Evolutionary conservation across 306 rosid genomes (phyloP).

Genomic region (Gillenia trifoliata): DNA sequence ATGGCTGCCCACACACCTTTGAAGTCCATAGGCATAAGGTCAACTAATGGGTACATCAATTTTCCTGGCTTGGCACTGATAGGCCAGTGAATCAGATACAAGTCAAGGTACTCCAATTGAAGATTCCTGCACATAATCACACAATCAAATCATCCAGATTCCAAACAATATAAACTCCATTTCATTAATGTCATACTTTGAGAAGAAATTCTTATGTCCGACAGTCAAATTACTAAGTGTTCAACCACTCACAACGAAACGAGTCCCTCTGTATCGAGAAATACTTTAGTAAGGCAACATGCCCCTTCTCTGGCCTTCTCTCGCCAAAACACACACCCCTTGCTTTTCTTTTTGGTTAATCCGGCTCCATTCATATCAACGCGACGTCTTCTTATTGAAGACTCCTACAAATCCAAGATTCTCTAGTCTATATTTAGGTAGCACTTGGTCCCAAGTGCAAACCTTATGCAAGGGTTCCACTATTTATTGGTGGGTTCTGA

Average conservation of each 20-base stretch:
- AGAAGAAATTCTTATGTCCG: neutral
- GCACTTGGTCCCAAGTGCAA: neutral
- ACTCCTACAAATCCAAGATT: neutral
- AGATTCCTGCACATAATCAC: slow-evolving; percentile 2
- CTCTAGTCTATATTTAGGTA: neutral
- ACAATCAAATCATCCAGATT: neutral
- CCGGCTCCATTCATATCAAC: no score
- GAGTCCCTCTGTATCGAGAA: no score
- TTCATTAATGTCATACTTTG: neutral
- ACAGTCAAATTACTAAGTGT: no score
- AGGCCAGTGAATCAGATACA: slow-evolving; percentile 31
- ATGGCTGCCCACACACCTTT: slow-evolving; percentile 25
- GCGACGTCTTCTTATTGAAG: neutral
- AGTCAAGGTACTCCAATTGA: slow-evolving; percentile 22
- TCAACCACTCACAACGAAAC: neutral
- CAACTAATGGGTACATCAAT: neutral
- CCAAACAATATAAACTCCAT: neutral
- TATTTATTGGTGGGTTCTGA: no score
- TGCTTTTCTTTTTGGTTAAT: no score
- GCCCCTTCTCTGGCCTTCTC: no score
- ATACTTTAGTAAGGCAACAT: no score
- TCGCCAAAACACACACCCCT: no score
- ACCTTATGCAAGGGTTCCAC: neutral
- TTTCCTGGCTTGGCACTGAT: slow-evolving; percentile 20
- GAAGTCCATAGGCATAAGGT: slow-evolving; percentile 26